Evolutionary conservation across 495 filamentous ascomycete species (phyloP), one percentile per base, ranked within the genome.

Genomic region (Penicillium odoratum): DNA sequence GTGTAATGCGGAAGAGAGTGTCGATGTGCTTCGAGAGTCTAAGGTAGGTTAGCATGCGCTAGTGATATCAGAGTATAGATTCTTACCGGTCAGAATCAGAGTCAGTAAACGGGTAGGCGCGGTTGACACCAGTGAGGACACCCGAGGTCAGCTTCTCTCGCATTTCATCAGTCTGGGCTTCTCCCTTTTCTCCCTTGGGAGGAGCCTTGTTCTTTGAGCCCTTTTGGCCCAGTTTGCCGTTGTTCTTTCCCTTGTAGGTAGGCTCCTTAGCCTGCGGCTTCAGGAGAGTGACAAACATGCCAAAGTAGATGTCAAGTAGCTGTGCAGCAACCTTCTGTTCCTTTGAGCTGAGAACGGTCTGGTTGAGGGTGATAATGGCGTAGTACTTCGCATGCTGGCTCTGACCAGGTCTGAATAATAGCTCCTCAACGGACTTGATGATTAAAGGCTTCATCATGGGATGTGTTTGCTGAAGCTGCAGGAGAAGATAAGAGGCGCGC

Each of bases 341-440:
- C 65, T 85, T 93, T 40, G 74, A 78, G 64, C 89, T 93, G 50
- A 98, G 68, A 36, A 97, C 88, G 5, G 94, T 98, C 74, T 98
- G 94, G 72, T 98, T 98, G 40, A 98, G 73, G 3, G 94, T 97
- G 65, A 97, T 98, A 68, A 93, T 86, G 28, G 93, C 93, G 64
- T 96, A 97, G 72, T 98, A 98, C 67, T 89, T 93, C 26, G 95
- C 90, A 57, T 96, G 90, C 25, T 85, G 72, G 65, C 82, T 92
- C 67, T 98, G 94, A 7, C 91, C 89, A 0, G 93, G 88, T 10
- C 90, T 84, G 66, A 96, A 90, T 9, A 98, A 79, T 16, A 97
- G 77, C 64, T 98, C 95, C 70, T 98, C 92, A 13, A 98, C 87
- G 18, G 84, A 81, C 57, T 83, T 85, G 64, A 97, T 87, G 59